Evolutionary conservation across 2,329 filamentous ascomycete species (phyloP).

Genomic region (Phialophora tarda): DNA sequence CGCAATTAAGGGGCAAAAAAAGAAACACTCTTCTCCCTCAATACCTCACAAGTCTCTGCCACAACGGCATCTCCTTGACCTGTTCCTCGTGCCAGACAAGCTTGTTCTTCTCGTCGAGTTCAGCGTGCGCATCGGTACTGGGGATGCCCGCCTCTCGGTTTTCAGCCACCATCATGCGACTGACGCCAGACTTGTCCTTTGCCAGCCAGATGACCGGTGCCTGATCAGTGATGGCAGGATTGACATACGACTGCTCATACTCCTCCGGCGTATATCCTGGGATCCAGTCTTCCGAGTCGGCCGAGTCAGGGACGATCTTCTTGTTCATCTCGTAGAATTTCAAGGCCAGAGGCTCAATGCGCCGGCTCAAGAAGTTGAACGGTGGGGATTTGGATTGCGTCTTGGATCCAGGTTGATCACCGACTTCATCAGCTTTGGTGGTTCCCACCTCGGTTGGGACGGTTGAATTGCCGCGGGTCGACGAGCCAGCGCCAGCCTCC

Average conservation of each 20-base stretch:
- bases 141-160: conserved; percentile 69
- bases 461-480: conserved; percentile 34
- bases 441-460: conserved; percentile 4
- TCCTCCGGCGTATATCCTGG: conserved; percentile 67
- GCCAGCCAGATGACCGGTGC: conserved; percentile 81
- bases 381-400: conserved; percentile 37
- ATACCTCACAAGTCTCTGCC: conserved; percentile 32
- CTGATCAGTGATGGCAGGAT: conserved; percentile 69
- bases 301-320: conserved; percentile 66
- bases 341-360: conserved; percentile 28
- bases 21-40: neutral
- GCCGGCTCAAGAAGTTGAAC: conserved; percentile 32
- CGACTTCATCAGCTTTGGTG: conserved; percentile 38
- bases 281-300: conserved; percentile 68
- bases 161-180: conserved; percentile 75
- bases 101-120: conserved; percentile 71
- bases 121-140: conserved; percentile 78
- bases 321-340: conserved; percentile 38
- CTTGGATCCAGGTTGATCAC: conserved; percentile 22
- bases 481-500: conserved; percentile 25
- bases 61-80: conserved; percentile 31
- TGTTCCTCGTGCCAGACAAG: conserved; percentile 65
- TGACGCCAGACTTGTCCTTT: conserved; percentile 73
- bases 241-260: conserved; percentile 71
- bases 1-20: neutral